Percentiles rank a stretch among this genome's conserved stretches.
Conservation (phyloP, 2,329 filamentous ascomycete genomes). For the Sporothrix pallida region DNA sequence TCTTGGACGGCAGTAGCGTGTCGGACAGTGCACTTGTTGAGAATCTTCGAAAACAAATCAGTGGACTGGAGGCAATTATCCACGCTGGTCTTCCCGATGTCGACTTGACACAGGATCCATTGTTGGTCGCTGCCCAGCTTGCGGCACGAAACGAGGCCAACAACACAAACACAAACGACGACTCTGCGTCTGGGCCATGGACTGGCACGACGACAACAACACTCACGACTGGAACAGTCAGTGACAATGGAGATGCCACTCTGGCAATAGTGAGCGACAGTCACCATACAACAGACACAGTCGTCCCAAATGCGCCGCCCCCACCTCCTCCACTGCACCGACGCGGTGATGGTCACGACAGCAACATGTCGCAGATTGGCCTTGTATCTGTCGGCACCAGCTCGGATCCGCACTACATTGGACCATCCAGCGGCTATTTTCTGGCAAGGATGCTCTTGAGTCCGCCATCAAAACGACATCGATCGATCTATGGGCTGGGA, state of each 20-base stretch:
- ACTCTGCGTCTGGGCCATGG: not conserved
- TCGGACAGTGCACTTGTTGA: not conserved
- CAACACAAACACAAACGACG: not conserved
- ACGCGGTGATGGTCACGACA: conserved; percentile 19
- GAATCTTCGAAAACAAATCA: conserved; percentile 49
- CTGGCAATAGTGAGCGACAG: not conserved
- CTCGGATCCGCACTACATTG: conserved; percentile 58
- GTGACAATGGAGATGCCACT: not conserved
- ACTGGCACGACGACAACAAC: not conserved
- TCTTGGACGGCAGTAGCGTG: not conserved
- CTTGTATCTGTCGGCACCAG: conserved; percentile 56
- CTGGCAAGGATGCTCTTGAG: conserved; percentile 56
- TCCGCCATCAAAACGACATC: conserved; percentile 41
- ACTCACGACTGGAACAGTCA: not conserved
- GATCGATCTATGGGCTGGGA: conserved; percentile 3
- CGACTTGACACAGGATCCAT: conserved; percentile 44
- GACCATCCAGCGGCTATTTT: conserved; percentile 62
- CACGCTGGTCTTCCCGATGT: conserved; percentile 38
- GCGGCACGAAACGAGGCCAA: conserved; percentile 47
- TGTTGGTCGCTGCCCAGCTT: conserved; percentile 33
- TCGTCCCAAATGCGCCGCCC: no score
- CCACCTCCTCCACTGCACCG: conserved; percentile 38
- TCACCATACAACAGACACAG: not conserved
- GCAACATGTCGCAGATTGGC: conserved; percentile 45
- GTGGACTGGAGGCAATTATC: conserved; percentile 54